These are phyloP conservation scores for Bauhinia variegata DNA, from an alignment of 306 rosid species.

Conservation along the genomic window DNA sequence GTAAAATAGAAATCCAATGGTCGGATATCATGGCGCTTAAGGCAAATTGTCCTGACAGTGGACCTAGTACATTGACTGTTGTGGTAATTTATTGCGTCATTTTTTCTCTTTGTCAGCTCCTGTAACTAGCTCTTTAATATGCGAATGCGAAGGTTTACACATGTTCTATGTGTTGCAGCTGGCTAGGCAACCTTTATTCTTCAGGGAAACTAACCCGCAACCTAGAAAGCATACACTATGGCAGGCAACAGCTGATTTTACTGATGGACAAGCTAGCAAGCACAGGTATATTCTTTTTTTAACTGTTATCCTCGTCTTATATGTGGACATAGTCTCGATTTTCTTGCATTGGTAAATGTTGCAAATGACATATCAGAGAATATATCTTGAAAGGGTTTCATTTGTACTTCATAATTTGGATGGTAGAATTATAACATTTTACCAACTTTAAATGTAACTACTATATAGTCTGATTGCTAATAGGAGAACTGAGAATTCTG, in stretches of 20 bases:
- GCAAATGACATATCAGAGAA: neutral
- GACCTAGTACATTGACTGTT: slow-evolving; percentile 64
- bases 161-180: slow-evolving; percentile 53
- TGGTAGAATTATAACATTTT: neutral
- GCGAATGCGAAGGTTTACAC: neutral
- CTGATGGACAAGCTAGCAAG: slow-evolving; percentile 75
- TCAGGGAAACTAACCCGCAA: slow-evolving; percentile 90
- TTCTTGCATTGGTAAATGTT: neutral
- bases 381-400: neutral
- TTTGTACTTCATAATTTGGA: neutral
- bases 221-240: slow-evolving; percentile 90
- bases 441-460: slow-evolving; percentile 16
- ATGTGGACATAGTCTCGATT: slow-evolving; percentile 14
- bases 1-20: slow-evolving; percentile 91
- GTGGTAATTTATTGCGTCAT: slow-evolving; percentile 58
- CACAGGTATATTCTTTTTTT: slow-evolving; percentile 59
- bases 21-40: slow-evolving; percentile 76
- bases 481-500: slow-evolving; percentile 17
- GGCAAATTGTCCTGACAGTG: slow-evolving; percentile 74
- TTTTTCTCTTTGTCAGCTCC: neutral
- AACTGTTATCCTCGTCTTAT: slow-evolving; percentile 18
- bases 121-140: slow-evolving; percentile 1
- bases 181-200: slow-evolving; percentile 85
- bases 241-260: slow-evolving; percentile 86
- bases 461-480: neutral